Evolutionary conservation across 345 rosid species (phyloP), one percentile per base, ranked within the genome.

Genomic region (Eucalyptus dawsonii): DNA sequence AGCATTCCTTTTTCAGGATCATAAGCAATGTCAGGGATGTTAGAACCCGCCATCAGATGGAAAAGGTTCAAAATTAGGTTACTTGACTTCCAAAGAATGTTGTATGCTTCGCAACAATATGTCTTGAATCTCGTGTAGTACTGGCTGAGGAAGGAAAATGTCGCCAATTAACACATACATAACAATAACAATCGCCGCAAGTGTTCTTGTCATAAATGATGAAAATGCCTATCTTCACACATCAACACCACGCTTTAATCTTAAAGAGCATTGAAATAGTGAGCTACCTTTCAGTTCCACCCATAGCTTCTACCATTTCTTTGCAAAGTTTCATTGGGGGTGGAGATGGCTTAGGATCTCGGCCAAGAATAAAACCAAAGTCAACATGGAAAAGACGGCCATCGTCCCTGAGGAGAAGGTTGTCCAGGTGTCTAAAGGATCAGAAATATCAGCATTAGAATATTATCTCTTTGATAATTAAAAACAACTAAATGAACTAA

Each of bases 251-350:
- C 0, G 0, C 34, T 60, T 27, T 3, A 27, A 27, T 60, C n/a
- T 60, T 60, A 29, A 27, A 27, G 69, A 62, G 8, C 31, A 58
- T 49, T 85, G 92, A 72, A 62, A 27, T 62, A 56, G 85, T 72
- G 83, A 29, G 12, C 58, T 88, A 97, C 99, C 99, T 98, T 89
- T 98, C 99, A 87, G 98, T 99, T 89, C 99, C 99, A 49, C 99
- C 99, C 99, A 98, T 98, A 80, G 99, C 99, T 95, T 98, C 99
- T 86, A 98, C 99, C 99, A 98, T 98, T 94, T 98, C 99, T 92
- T 98, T 98, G 95, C 99, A 98, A 76, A 98, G 98, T 91, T 96
- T 98, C 99, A 98, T 98, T 58, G 99, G 99, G 51, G 99, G 99
- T 65, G 99, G 99, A 90, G 97, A 98, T 44, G 98, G 99, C 92